phyloP scores from a whole-genome alignment of 257 asterid species.

The Ballota nigra region DNA sequence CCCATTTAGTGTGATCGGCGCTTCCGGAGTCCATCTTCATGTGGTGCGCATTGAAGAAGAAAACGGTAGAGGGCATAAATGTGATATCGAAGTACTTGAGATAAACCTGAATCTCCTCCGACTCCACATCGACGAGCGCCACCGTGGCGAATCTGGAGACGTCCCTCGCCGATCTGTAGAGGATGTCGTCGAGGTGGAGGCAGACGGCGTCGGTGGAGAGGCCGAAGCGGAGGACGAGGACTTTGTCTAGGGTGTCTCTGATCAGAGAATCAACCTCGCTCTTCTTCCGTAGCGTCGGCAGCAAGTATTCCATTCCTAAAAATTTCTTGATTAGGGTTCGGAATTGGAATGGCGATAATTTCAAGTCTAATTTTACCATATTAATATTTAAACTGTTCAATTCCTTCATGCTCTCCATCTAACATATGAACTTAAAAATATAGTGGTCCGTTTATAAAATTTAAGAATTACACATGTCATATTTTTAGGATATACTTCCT shows the following conservation, averaged over 20 bases:
- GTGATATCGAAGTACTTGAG: conserved; percentile 81
- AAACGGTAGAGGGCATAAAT: conserved; percentile 69
- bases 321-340: not conserved
- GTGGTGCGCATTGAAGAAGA: conserved; percentile 67
- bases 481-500: no score
- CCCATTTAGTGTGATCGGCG: not conserved
- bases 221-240: conserved; percentile 95
- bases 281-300: conserved; percentile 63
- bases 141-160: conserved; percentile 78
- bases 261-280: conserved; percentile 65
- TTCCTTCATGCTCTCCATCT: no score
- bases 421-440: no score
- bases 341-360: not conserved
- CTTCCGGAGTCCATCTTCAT: not conserved
- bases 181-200: conserved; percentile 87
- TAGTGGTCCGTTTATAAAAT: no score
- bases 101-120: conserved; percentile 79
- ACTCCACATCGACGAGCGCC: conserved; percentile 78
- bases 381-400: no score
- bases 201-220: conserved; percentile 64
- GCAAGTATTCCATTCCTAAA: conserved; percentile 60
- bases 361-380: no score
- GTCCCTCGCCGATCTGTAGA: conserved; percentile 74
- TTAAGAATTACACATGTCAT: no score
- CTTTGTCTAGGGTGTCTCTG: conserved; percentile 85